Conservation (phyloP, 176 grass and related monocot genomes). For the Ampelocalamus luodianensis region DNA sequence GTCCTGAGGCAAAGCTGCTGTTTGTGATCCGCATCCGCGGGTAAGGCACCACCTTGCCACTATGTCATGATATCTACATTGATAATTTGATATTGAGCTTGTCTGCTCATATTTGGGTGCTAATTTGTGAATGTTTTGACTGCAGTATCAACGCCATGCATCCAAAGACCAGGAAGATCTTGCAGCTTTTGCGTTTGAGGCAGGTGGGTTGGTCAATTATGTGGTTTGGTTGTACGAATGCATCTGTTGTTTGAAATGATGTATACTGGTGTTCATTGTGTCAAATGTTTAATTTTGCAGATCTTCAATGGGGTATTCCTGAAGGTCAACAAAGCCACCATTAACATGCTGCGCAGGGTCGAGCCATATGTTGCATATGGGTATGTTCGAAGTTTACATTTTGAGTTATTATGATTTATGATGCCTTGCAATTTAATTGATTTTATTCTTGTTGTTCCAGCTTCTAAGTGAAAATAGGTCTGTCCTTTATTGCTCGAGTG, state of each 20-base stretch:
- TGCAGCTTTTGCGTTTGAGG: conserved; percentile 87
- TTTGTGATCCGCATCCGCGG: conserved; percentile 92
- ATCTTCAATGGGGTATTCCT: conserved; percentile 94
- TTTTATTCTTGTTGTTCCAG: not conserved
- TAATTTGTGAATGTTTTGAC: conserved; percentile 26
- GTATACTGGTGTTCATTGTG: not conserved
- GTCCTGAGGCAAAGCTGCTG: conserved; percentile 79
- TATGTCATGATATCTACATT: not conserved
- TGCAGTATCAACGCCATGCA: conserved; percentile 98
- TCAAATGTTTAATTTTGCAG: conserved; percentile 44
- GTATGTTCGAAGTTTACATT: conserved; percentile 37
- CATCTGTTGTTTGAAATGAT: not conserved
- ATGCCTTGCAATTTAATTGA: not conserved
- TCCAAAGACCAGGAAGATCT: conserved; percentile 89
- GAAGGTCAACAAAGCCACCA: conserved; percentile 95
- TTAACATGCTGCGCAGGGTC: conserved; percentile 91
- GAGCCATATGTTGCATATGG: conserved; percentile 98
- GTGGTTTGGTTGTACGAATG: not conserved
- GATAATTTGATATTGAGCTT: not conserved
- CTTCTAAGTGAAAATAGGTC: not conserved
- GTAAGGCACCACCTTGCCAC: conserved; percentile 31
- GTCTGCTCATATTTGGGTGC: not conserved
- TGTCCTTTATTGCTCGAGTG: not conserved
- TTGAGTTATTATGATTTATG: not conserved
- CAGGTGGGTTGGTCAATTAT: conserved; percentile 51